phyloP scores from a whole-genome alignment of 192 early-diverging fungal species.

The Podila epigama region DNA sequence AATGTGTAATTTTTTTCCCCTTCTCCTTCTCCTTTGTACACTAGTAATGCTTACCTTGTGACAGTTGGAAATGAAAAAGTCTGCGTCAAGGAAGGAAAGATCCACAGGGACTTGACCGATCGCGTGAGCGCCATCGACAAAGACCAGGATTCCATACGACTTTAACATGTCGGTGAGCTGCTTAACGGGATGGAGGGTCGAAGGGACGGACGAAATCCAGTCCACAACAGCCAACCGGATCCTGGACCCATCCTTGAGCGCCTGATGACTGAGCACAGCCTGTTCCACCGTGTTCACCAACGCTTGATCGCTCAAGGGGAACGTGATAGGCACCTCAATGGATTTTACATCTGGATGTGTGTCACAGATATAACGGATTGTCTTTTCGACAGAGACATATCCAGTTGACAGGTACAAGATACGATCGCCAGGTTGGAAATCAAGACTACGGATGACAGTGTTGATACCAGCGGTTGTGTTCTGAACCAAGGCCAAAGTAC shows the following conservation, averaged over 20 bases:
- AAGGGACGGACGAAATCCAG: conserved; percentile 64
- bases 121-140: conserved; percentile 74
- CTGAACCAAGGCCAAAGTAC: conserved; percentile 63
- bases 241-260: conserved; percentile 32
- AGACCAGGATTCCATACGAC: conserved; percentile 58
- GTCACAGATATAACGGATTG: conserved; percentile 54
- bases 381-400: conserved; percentile 57
- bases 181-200: conserved; percentile 55
- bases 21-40: no score
- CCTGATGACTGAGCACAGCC: conserved; percentile 44
- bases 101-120: conserved; percentile 72
- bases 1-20: no score
- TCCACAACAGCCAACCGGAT: conserved; percentile 62
- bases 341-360: conserved; percentile 48
- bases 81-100: conserved; percentile 58
- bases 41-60: conserved; percentile 73
- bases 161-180: conserved; percentile 45
- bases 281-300: conserved; percentile 44
- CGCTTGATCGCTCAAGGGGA: conserved; percentile 57
- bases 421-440: conserved; percentile 52
- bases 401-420: conserved; percentile 66
- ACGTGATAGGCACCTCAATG: conserved; percentile 52
- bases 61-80: conserved; percentile 73
- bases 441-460: conserved; percentile 56
- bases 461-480: conserved; percentile 67